phyloP scores from a whole-genome alignment of 768 basidiomycete genomes.

The Russula ochroleuca region DNA sequence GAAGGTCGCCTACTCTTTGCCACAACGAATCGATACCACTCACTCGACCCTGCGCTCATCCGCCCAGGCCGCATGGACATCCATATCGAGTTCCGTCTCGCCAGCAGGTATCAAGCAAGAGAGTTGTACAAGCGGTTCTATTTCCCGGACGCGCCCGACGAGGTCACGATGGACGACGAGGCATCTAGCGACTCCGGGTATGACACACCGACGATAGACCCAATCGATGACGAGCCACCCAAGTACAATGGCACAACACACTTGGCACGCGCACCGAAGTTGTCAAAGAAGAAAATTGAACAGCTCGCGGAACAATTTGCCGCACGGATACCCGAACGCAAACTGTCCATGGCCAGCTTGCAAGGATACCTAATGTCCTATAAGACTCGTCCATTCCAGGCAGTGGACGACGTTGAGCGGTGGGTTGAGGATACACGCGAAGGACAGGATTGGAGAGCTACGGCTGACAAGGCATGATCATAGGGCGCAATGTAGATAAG shows the following conservation, averaged over 20 bases:
- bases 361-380: constrained; percentile 66
- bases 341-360: constrained; percentile 42
- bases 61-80: constrained; percentile 80
- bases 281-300: constrained; percentile 40
- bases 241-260: constrained; percentile 18
- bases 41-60: constrained; percentile 69
- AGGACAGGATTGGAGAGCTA: constrained; percentile 28
- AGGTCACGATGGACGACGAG: constrained; percentile 26
- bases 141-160: constrained; percentile 39
- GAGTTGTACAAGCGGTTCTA: constrained; percentile 70
- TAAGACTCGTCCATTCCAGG: constrained; percentile 56
- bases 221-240: neutral
- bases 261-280: constrained; percentile 33
- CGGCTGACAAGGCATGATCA: neutral
- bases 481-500: neutral
- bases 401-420: constrained; percentile 41
- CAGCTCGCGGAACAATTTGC: constrained; percentile 56
- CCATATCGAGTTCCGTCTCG: constrained; percentile 72
- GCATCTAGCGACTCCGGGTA: constrained; percentile 28
- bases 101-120: constrained; percentile 61
- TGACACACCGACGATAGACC: constrained; percentile 18
- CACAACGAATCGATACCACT: constrained; percentile 67
- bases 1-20: constrained; percentile 81
- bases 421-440: constrained; percentile 50
- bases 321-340: constrained; percentile 46